Percentiles rank a stretch among this genome's conserved stretches.
Evolutionary conservation across 768 basidiomycete genomes (phyloP).

Genomic region (Tricholoma hemisulphureum): DNA sequence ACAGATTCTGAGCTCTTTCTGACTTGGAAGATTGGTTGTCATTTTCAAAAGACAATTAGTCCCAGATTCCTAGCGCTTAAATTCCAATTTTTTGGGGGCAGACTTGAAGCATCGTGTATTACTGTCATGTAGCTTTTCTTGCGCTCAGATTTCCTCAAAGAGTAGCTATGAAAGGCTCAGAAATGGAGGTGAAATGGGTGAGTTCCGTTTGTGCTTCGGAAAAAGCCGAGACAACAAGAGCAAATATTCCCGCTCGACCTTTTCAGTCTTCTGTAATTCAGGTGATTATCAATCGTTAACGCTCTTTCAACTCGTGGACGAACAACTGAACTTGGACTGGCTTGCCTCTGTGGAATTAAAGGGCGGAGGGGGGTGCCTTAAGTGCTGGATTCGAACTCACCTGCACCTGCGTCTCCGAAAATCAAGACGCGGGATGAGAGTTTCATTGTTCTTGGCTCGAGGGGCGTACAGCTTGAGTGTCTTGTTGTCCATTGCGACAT

Average conservation of each 20-base stretch:
- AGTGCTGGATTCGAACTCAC: too few relatives aligned
- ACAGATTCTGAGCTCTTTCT: conserved; percentile 46
- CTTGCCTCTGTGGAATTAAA: too few relatives aligned
- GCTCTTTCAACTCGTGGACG: too few relatives aligned
- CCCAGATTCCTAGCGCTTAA: conserved; percentile 12
- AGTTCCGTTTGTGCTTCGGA: conserved; percentile 14
- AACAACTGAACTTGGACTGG: too few relatives aligned
- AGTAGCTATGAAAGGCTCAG: conserved; percentile 16
- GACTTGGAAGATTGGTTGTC: conserved; percentile 46
- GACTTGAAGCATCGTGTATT: conserved; percentile 1
- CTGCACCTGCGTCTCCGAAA: too few relatives aligned
- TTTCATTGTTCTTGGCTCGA: too few relatives aligned
- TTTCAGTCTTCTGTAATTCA: too few relatives aligned
- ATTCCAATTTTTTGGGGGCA: conserved; percentile 20
- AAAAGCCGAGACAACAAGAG: conserved; percentile 5
- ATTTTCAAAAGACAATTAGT: conserved; percentile 33
- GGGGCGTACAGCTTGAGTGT: too few relatives aligned
- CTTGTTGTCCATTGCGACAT: too few relatives aligned
- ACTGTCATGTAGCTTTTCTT: conserved; percentile 11
- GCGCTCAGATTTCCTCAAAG: conserved; percentile 13
- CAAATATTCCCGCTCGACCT: neutral
- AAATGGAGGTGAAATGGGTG: conserved; percentile 17
- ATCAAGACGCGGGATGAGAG: too few relatives aligned
- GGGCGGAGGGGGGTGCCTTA: too few relatives aligned
- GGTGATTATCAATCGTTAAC: too few relatives aligned